Conservation (phyloP, 306 rosid genomes). For the Heteromeles arbutifolia region DNA sequence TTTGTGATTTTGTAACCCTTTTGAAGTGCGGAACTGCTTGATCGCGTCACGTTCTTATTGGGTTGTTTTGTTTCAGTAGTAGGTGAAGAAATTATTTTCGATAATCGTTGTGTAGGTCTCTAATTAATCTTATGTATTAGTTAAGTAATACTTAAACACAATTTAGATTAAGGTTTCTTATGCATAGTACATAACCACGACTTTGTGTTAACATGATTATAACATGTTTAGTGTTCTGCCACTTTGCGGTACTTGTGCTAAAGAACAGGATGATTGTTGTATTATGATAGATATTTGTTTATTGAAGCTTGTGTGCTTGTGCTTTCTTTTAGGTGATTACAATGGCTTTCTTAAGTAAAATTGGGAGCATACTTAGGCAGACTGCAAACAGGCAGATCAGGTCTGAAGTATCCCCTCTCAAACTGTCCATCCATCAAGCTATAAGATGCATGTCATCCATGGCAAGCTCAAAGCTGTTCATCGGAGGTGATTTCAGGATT, state of each 20-base stretch:
- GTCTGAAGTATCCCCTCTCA: slow-evolving; percentile 35
- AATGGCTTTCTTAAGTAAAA: slow-evolving; percentile 77
- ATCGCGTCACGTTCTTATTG: not conserved
- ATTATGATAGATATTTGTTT: not conserved
- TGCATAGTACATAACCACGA: not conserved
- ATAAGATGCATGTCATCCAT: slow-evolving; percentile 57
- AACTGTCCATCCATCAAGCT: slow-evolving; percentile 50
- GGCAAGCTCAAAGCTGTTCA: slow-evolving; percentile 56
- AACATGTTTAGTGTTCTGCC: not conserved
- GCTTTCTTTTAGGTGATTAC: slow-evolving; percentile 25
- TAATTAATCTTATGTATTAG: not conserved
- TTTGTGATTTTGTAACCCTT: not conserved
- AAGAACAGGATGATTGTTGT: not conserved
- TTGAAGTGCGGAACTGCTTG: not conserved
- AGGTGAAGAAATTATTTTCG: not conserved
- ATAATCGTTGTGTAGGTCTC: not conserved
- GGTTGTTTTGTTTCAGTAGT: not conserved
- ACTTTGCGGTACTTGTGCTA: not conserved
- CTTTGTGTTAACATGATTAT: not conserved
- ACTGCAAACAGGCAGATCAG: slow-evolving; percentile 37
- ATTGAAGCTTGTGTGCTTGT: not conserved
- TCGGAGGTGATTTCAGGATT: slow-evolving; percentile 61
- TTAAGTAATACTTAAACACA: not conserved
- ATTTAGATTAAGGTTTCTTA: not conserved
- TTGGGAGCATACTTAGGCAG: slow-evolving; percentile 66